These are phyloP conservation scores for Teunomyces tritomae DNA, from an alignment of 805 yeast species.

Conservation along the genomic window DNA sequence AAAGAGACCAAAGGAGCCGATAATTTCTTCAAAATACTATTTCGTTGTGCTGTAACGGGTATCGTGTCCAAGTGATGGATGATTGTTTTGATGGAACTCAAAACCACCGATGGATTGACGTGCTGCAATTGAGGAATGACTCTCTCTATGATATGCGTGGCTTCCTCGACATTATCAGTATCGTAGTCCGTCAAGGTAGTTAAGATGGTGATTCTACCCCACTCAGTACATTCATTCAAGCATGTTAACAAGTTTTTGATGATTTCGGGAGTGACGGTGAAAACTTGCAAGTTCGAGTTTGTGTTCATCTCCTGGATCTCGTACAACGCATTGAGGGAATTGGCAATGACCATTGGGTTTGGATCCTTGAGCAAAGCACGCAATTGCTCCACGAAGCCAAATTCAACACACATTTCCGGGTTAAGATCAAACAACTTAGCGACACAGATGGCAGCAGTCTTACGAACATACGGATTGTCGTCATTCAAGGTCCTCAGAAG, in stretches of 20 bases:
- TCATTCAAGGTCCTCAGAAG: slow-evolving; percentile 79
- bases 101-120: slow-evolving; percentile 92
- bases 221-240: slow-evolving; percentile 95
- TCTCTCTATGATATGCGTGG: slow-evolving; percentile 81
- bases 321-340: slow-evolving; percentile 79
- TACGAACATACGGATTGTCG: slow-evolving; percentile 95
- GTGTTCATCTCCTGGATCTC: slow-evolving; percentile 76
- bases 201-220: slow-evolving; percentile 94
- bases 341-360: slow-evolving; percentile 97
- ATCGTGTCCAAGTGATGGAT: slow-evolving; percentile 61
- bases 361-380: slow-evolving; percentile 72
- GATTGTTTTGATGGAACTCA: slow-evolving; percentile 79
- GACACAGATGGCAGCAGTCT: slow-evolving; percentile 96
- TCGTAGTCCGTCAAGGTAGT: slow-evolving; percentile 74
- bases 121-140: slow-evolving; percentile 95
- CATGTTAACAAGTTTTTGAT: slow-evolving; percentile 72
- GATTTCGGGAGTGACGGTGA: slow-evolving; percentile 38
- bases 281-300: slow-evolving; percentile 36
- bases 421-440: slow-evolving; percentile 90
- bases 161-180: slow-evolving; percentile 58
- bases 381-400: slow-evolving; percentile 75
- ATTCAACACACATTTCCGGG: slow-evolving; percentile 76
- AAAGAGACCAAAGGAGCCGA: slow-evolving; percentile 85
- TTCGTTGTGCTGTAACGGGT: slow-evolving; percentile 37
- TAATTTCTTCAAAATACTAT: slow-evolving; percentile 59